Base-by-base conservation (phyloP, 139 green algal species). In the Asterochloris sp. region DNA sequence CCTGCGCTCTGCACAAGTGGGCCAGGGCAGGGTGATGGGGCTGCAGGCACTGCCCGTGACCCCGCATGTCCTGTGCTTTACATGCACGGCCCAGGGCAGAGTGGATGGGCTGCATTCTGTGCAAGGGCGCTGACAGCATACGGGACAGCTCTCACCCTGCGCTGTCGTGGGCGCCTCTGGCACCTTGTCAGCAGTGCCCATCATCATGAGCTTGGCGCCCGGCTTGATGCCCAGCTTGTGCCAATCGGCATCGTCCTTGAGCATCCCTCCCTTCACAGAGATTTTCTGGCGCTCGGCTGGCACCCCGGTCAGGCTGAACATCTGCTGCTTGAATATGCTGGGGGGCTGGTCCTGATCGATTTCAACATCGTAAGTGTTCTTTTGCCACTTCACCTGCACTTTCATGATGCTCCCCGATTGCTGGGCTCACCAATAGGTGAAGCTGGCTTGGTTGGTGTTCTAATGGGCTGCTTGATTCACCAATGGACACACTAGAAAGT, bases 261-360 rank as follows among this genome's bases (percentile, higher is more conserved):
- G 90, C 83, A 97, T 82, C 12, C 93, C 94, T 38, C 96, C 97
- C 85, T 99, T 99, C 61, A 99, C 92, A 89, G 98, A 96, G 47
- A 99, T 94, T 83, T 99, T 99, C 82, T 99, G 95, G 10, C 95
- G 87, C 28, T 99, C 97, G 1, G 94, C 91, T 12, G 96, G 92
- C 27, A 99, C 97, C 47, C 93, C 93, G 21, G 92, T 98, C 17
- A 99, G 88, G 14, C 92, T 91, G 83, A 97, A 98, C 21, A 99
- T 88, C 91, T 99, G 96, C n/a, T 85, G 90, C 86, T 99, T 99
- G 89, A 99, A 98, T 0, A 97, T 83, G 10, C 94, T 6, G 0
- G 94, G 92, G 13, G 94, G 85, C 83, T 97, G 85, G 4, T 71
- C 63, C 1, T 87, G 78, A 85, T 99, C 94, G 0, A 98, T 86